These are phyloP conservation scores for Pezicula rhizophila DNA, from an alignment of 2,329 filamentous ascomycete species.

Conservation along the genomic window DNA sequence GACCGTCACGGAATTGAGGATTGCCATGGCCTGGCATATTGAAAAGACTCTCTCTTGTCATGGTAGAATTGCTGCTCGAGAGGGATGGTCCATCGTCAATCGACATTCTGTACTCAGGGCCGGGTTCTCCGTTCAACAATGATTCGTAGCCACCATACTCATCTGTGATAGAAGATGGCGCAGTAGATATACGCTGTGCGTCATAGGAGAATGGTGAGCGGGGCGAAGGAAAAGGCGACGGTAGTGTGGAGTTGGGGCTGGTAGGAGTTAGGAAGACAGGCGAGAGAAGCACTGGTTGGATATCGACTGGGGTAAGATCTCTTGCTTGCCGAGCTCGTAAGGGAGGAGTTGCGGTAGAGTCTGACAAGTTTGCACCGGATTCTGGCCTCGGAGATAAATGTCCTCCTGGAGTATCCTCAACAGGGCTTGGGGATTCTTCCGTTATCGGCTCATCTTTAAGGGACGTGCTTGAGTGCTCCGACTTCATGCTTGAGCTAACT, in stretches of 20 bases:
- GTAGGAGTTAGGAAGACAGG: conserved; percentile 39
- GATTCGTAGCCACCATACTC: conserved; percentile 62
- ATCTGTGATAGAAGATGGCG: conserved; percentile 67
- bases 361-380: conserved; percentile 28
- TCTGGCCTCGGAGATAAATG: conserved; percentile 29
- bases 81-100: conserved; percentile 68
- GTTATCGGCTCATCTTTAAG: conserved; percentile 46
- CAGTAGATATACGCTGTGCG: conserved; percentile 66
- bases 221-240: conserved; percentile 52
- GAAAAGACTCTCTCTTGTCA: conserved; percentile 60
- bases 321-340: conserved; percentile 23
- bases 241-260: conserved; percentile 61
- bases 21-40: conserved; percentile 25
- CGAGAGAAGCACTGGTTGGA: conserved; percentile 31
- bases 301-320: conserved; percentile 46
- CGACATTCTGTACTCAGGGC: conserved; percentile 65
- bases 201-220: conserved; percentile 65
- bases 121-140: conserved; percentile 66
- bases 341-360: conserved; percentile 25
- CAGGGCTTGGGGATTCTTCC: conserved; percentile 36
- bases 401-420: conserved; percentile 33
- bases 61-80: conserved; percentile 72
- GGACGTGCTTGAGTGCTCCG: conserved; percentile 43
- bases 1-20: conserved; percentile 46
- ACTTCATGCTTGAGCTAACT: conserved; percentile 35